These are phyloP conservation scores for Pythium insidiosum DNA, from an alignment of 352 stramenopile species.

Conservation along the genomic window DNA sequence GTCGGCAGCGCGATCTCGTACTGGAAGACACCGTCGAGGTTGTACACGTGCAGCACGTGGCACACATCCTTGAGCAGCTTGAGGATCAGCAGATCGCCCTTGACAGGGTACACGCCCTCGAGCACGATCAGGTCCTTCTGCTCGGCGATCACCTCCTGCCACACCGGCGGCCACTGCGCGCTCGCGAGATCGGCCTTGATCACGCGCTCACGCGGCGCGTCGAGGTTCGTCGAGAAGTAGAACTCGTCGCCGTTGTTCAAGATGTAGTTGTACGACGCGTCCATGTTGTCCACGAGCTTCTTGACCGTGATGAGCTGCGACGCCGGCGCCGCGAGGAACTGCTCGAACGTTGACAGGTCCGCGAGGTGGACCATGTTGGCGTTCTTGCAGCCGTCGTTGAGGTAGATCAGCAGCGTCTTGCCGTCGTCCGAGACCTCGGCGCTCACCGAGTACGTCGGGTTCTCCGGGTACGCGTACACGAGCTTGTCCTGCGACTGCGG, in stretches of 20 bases:
- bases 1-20: constrained; percentile 63
- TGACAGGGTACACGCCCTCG: constrained; percentile 52
- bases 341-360: constrained; percentile 38
- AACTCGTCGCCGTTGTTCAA: constrained; percentile 83
- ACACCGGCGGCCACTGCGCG: constrained; percentile 16
- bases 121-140: constrained; percentile 69
- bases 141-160: constrained; percentile 82
- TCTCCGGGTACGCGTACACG: constrained; percentile 65
- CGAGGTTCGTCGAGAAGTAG: constrained; percentile 82
- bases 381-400: constrained; percentile 85
- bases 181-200: constrained; percentile 27
- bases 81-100: constrained; percentile 61
- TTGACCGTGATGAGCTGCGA: constrained; percentile 35
- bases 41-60: constrained; percentile 75
- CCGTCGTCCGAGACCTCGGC: constrained; percentile 72
- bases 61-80: constrained; percentile 80
- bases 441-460: constrained; percentile 65
- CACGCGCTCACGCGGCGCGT: constrained; percentile 76
- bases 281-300: constrained; percentile 85
- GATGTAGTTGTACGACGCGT: constrained; percentile 78
- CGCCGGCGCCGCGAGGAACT: constrained; percentile 27
- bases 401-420: constrained; percentile 62
- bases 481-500: constrained; percentile 62
- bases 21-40: constrained; percentile 61
- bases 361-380: constrained; percentile 83